A percentile compares a stretch with the other conserved stretches of the same genome.
These are phyloP conservation scores for Amphichorda felina DNA, from an alignment of 2,329 filamentous ascomycete genomes.

Conservation along the genomic window DNA sequence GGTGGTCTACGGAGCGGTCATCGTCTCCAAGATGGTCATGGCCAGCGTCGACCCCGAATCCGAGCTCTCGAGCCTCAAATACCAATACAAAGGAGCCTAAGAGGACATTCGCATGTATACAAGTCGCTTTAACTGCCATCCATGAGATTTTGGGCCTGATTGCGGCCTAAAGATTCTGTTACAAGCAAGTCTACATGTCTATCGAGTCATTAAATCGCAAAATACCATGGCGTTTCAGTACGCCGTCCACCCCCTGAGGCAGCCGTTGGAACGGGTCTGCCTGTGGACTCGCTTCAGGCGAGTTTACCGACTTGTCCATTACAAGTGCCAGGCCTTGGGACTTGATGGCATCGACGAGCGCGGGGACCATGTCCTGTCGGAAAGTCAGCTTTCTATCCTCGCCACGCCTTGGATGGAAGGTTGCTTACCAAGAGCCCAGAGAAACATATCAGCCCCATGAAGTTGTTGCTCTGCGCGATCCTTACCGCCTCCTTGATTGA, in stretches of 20 bases:
- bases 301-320: conserved; percentile 65
- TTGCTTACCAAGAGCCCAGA: conserved; percentile 66
- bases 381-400: neutral
- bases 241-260: conserved; percentile 76
- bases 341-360: conserved; percentile 86
- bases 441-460: conserved; percentile 93
- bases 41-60: conserved; percentile 54
- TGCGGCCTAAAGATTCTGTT: neutral
- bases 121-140: neutral
- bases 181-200: conserved; percentile 40
- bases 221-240: conserved; percentile 76
- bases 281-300: conserved; percentile 23
- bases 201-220: conserved; percentile 89
- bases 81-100: conserved; percentile 56
- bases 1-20: conserved; percentile 46
- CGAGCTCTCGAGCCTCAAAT: conserved; percentile 50
- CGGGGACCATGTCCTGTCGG: conserved; percentile 76
- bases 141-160: neutral
- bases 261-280: conserved; percentile 45
- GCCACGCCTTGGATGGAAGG: neutral
- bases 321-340: conserved; percentile 87
- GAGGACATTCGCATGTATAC: too few species aligned
- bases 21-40: conserved; percentile 55
- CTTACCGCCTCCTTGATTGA: conserved; percentile 93
- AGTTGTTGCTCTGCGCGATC: conserved; percentile 89